These are phyloP conservation scores for Luzula sylvatica DNA, from an alignment of 176 grass and related monocot genomes.

Conservation along the genomic window DNA sequence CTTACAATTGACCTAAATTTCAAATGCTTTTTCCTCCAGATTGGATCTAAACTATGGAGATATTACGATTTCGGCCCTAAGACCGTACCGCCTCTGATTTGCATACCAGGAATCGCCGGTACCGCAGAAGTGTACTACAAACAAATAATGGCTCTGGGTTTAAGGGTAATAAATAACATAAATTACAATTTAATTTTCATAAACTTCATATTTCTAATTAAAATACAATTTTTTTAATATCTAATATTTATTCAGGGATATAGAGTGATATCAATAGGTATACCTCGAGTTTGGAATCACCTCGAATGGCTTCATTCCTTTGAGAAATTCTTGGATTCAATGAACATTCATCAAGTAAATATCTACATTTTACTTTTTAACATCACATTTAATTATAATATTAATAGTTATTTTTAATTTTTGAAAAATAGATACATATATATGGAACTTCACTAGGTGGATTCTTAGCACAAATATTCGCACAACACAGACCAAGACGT, in stretches of 20 bases:
- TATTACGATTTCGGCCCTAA: too few species aligned
- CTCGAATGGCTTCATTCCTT: slow-evolving; percentile 70
- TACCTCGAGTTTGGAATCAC: slow-evolving; percentile 77
- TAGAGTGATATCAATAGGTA: slow-evolving; percentile 68
- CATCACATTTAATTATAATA: too few species aligned
- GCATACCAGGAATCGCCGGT: slow-evolving; percentile 79
- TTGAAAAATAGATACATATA: slow-evolving; percentile 51
- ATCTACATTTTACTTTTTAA: neutral
- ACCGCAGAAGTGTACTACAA: slow-evolving; percentile 91
- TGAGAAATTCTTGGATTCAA: slow-evolving; percentile 79
- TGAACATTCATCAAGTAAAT: slow-evolving; percentile 74
- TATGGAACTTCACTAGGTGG: slow-evolving; percentile 90
- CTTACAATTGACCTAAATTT: too few species aligned
- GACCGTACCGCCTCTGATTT: too few species aligned
- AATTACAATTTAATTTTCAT: too few species aligned
- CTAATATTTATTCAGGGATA: too few species aligned
- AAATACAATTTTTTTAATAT: too few species aligned
- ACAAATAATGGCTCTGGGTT: slow-evolving; percentile 70
- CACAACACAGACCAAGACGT: slow-evolving; percentile 62
- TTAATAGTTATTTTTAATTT: neutral
- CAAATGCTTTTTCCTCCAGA: slow-evolving; percentile 43
- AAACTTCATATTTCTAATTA: too few species aligned
- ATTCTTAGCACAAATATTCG: slow-evolving; percentile 79
- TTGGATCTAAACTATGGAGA: slow-evolving; percentile 53
- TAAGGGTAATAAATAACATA: too few species aligned